Evolutionary conservation across 495 filamentous ascomycete genomes (phyloP).

Genomic region (Aspergillus funiculosus): DNA sequence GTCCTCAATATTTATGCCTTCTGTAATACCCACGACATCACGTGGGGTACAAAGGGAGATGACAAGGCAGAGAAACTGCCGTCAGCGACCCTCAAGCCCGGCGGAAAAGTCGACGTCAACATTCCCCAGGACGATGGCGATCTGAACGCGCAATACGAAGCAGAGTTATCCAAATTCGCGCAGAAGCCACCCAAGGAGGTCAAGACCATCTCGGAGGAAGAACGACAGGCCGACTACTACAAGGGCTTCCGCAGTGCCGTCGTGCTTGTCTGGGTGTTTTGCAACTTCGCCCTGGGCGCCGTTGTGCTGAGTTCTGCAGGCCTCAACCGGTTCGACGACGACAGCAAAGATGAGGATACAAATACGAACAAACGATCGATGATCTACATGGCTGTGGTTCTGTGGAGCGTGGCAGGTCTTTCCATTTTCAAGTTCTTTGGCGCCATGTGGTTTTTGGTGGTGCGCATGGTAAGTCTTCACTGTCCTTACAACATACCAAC

Average conservation of each 20-base stretch:
- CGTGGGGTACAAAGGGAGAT: conserved; percentile 95
- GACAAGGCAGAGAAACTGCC: conserved; percentile 81
- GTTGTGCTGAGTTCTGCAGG: conserved; percentile 84
- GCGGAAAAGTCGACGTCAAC: conserved; percentile 89
- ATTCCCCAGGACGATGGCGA: conserved; percentile 82
- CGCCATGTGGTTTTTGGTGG: conserved; percentile 89
- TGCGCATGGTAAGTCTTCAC: conserved; percentile 59
- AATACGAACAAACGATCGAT: conserved; percentile 48
- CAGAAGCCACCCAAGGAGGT: conserved; percentile 65
- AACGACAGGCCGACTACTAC: conserved; percentile 97
- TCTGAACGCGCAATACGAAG: conserved; percentile 90
- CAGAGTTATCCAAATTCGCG: conserved; percentile 70
- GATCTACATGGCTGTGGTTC: conserved; percentile 84
- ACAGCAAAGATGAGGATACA: conserved; percentile 28
- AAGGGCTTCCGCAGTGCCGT: conserved; percentile 88
- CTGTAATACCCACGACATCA: conserved; percentile 96
- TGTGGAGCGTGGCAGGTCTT: conserved; percentile 88
- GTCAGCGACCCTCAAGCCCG: conserved; percentile 74
- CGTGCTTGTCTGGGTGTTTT: conserved; percentile 94
- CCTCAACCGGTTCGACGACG: conserved; percentile 55
- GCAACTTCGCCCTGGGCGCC: conserved; percentile 83
- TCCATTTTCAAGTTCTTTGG: conserved; percentile 87
- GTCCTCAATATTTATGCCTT: conserved; percentile 97
- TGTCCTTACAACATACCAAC: neutral
- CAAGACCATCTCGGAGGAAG: conserved; percentile 51